Percentiles rank a stretch among this genome's conserved stretches.
Conservation (phyloP, 169 alveolate genomes). For the Plasmodium fragile region DNA sequence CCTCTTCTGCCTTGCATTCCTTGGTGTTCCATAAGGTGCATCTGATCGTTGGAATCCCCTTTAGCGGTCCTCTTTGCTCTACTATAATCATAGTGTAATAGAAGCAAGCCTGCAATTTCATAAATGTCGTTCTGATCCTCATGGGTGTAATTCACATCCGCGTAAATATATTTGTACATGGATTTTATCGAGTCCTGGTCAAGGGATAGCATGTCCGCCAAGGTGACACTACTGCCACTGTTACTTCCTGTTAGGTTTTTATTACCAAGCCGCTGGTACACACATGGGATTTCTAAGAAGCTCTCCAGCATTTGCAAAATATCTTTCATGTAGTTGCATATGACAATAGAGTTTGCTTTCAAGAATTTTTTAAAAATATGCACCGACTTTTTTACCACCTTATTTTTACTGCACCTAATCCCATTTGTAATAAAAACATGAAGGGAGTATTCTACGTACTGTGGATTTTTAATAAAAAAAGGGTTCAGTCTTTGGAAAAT, state of each 20-base stretch:
- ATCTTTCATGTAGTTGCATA: conserved; percentile 52
- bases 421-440: conserved; percentile 70
- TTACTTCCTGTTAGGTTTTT: background rate
- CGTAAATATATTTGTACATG: conserved; percentile 28
- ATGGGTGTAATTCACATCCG: conserved; percentile 29
- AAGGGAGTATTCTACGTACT: conserved; percentile 50
- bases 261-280: conserved; percentile 12
- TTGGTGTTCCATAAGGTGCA: background rate
- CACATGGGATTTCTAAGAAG: conserved; percentile 47
- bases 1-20: background rate
- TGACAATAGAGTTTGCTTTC: conserved; percentile 32
- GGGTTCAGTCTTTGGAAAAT: conserved; percentile 58
- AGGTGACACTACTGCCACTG: background rate
- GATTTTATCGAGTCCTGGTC: conserved; percentile 42
- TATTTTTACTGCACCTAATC: conserved; percentile 53
- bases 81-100: conserved; percentile 33
- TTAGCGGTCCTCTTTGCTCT: background rate
- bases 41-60: background rate
- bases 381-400: conserved; percentile 22
- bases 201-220: background rate
- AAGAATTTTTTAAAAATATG: conserved; percentile 72
- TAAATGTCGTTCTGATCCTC: conserved; percentile 70
- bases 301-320: conserved; percentile 58
- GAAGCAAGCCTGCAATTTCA: conserved; percentile 35
- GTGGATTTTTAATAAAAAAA: conserved; percentile 54